Evolutionary conservation across 73 alveolate species (phyloP).

Genomic region (Paramecium sonneborni): DNA sequence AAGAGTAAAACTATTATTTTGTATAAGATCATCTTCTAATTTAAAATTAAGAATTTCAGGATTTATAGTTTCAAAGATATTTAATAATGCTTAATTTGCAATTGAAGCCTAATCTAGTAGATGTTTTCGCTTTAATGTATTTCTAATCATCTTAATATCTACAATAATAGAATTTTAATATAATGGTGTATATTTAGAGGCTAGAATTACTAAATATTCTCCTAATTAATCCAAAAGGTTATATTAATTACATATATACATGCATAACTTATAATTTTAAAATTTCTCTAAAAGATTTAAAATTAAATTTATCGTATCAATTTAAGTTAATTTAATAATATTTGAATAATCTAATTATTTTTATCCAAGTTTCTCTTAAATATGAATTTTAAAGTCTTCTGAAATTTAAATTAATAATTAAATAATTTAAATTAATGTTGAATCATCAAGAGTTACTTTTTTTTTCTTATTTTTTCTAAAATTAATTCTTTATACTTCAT

Average conservation of each 20-base stretch:
- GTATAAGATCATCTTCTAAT: not conserved
- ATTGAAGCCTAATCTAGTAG: conserved; percentile 70
- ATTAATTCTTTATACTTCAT: not conserved
- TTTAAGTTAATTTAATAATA: conserved; percentile 76
- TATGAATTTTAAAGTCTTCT: conserved; percentile 73
- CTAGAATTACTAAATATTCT: conserved; percentile 74
- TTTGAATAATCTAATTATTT: conserved; percentile 69
- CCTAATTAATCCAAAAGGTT: conserved; percentile 77
- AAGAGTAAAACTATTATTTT: conserved; percentile 45
- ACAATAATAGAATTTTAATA: conserved; percentile 50
- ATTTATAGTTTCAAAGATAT: conserved; percentile 75
- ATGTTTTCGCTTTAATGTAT: conserved; percentile 48
- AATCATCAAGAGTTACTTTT: conserved; percentile 81
- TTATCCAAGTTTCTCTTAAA: conserved; percentile 7
- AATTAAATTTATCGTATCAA: conserved; percentile 71
- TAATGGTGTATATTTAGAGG: conserved; percentile 79
- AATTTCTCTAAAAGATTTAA: conserved; percentile 86
- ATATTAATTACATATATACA: conserved; percentile 87
- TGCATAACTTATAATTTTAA: conserved; percentile 82
- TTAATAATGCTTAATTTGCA: conserved; percentile 84
- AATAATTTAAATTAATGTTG: conserved; percentile 77
- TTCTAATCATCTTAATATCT: not conserved
- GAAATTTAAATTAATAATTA: conserved; percentile 80
- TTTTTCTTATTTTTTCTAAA: conserved; percentile 51
- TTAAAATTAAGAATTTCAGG: conserved; percentile 72